These are phyloP conservation scores for Colletotrichum lupini DNA, from an alignment of 2,329 filamentous ascomycete genomes.

Conservation along the genomic window DNA sequence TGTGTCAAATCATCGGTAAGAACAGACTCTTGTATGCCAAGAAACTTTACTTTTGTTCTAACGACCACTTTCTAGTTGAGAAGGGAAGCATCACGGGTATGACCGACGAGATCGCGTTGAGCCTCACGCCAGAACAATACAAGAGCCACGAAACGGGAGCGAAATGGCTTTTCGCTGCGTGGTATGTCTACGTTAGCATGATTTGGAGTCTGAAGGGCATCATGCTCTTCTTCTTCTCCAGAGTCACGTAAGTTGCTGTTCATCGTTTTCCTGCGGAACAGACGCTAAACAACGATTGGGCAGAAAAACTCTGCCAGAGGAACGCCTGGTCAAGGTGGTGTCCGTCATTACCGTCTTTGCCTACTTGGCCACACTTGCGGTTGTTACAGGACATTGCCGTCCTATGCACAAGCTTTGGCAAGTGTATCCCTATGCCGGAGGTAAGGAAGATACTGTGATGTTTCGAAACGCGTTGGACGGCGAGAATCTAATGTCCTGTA, in stretches of 20 bases:
- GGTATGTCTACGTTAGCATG: constrained; percentile 30
- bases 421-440: constrained; percentile 25
- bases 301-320: constrained; percentile 28
- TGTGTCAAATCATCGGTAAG: constrained; percentile 32
- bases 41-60: background rate
- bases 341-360: constrained; percentile 9
- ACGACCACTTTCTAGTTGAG: constrained; percentile 1
- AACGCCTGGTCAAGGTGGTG: constrained; percentile 26
- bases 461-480: no score
- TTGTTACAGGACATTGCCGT: constrained; percentile 22
- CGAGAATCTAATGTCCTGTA: background rate
- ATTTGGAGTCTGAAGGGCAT: constrained; percentile 34
- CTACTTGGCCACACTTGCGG: constrained; percentile 22
- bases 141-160: constrained; percentile 27
- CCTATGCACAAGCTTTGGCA: constrained; percentile 27
- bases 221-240: constrained; percentile 28
- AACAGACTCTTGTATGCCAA: background rate
- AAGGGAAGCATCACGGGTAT: constrained; percentile 30
- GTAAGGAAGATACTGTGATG: background rate
- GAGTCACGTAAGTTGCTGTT: constrained; percentile 21
- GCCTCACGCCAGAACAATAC: constrained; percentile 21
- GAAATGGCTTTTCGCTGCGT: constrained; percentile 32
- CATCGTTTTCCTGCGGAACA: no score
- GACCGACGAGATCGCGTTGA: constrained; percentile 20
- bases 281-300: background rate